Evolutionary conservation across 768 basidiomycete species (phyloP).

Genomic region (Termitomyces sp.): DNA sequence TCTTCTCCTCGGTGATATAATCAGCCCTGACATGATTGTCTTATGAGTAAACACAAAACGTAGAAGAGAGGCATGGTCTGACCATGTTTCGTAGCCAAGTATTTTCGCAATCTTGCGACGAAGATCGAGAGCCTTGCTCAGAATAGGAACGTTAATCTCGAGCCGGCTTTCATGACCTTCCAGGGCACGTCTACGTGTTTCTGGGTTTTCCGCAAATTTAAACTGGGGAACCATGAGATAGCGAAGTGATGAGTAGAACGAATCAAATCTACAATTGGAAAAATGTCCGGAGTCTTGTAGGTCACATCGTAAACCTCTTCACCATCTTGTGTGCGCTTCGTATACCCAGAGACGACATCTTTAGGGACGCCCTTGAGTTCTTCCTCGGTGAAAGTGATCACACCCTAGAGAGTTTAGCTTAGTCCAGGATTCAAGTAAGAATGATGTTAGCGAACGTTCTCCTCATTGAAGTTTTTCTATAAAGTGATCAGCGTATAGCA

Average conservation of each 20-base stretch:
- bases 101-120: conserved; percentile 67
- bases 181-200: conserved; percentile 62
- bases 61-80: background rate
- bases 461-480: conserved; percentile 89
- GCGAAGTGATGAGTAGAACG: background rate
- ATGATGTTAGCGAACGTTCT: conserved; percentile 46
- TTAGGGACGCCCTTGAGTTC: conserved; percentile 79
- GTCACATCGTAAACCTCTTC: conserved; percentile 69
- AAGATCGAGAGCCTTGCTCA: conserved; percentile 63
- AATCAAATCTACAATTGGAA: conserved; percentile 57
- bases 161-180: conserved; percentile 70
- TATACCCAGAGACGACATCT: conserved; percentile 77
- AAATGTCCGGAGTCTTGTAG: conserved; percentile 80
- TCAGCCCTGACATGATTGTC: conserved; percentile 50
- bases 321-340: conserved; percentile 55
- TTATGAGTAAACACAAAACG: background rate
- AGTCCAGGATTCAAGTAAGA: background rate
- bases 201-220: conserved; percentile 72
- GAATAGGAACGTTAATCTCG: conserved; percentile 63
- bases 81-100: conserved; percentile 73
- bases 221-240: conserved; percentile 41
- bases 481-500: background rate
- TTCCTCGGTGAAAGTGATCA: conserved; percentile 60
- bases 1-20: conserved; percentile 80
- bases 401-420: conserved; percentile 35